A percentile compares a stretch with the other conserved stretches of the same genome.
Evolutionary conservation across 192 early-diverging fungal genomes (phyloP).

Genomic region (Thamnidium elegans): DNA sequence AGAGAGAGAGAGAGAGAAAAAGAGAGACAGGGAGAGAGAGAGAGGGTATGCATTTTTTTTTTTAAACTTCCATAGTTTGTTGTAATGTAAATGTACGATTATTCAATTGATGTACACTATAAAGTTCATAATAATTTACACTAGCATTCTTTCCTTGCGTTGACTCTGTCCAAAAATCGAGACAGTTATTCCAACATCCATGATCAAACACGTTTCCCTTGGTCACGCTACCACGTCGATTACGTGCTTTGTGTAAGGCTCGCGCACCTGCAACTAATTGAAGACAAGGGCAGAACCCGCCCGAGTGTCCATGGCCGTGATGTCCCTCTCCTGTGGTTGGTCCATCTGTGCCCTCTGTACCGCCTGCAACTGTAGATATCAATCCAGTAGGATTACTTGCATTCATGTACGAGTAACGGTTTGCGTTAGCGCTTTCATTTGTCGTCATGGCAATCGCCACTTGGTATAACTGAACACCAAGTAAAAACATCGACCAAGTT

Average conservation of each 20-base stretch:
- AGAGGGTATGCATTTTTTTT: no score
- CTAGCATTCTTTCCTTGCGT: slow-evolving; percentile 48
- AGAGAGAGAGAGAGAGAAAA: no score
- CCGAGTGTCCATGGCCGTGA: slow-evolving; percentile 8
- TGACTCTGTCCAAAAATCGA: slow-evolving; percentile 77
- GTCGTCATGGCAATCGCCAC: slow-evolving; percentile 79
- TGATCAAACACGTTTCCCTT: slow-evolving; percentile 73
- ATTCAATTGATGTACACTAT: slow-evolving; percentile 37
- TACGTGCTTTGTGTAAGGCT: slow-evolving; percentile 22
- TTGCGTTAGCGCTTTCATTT: slow-evolving; percentile 85
- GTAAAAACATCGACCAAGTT: slow-evolving; percentile 78
- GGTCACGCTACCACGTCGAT: slow-evolving; percentile 25
- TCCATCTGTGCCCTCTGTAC: slow-evolving; percentile 35
- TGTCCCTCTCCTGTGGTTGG: slow-evolving; percentile 32
- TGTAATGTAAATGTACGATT: not conserved
- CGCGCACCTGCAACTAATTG: slow-evolving; percentile 39
- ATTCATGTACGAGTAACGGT: slow-evolving; percentile 59
- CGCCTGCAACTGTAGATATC: slow-evolving; percentile 52
- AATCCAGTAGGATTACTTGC: slow-evolving; percentile 21
- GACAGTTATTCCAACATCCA: slow-evolving; percentile 76
- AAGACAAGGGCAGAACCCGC: slow-evolving; percentile 24
- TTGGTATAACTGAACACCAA: slow-evolving; percentile 75
- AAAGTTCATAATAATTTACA: slow-evolving; percentile 60
- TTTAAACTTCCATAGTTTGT: not conserved
- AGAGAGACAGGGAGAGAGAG: no score